These are phyloP conservation scores for Geotrichum aggregatum DNA, from an alignment of 1,139 yeast genomes.

Conservation along the genomic window DNA sequence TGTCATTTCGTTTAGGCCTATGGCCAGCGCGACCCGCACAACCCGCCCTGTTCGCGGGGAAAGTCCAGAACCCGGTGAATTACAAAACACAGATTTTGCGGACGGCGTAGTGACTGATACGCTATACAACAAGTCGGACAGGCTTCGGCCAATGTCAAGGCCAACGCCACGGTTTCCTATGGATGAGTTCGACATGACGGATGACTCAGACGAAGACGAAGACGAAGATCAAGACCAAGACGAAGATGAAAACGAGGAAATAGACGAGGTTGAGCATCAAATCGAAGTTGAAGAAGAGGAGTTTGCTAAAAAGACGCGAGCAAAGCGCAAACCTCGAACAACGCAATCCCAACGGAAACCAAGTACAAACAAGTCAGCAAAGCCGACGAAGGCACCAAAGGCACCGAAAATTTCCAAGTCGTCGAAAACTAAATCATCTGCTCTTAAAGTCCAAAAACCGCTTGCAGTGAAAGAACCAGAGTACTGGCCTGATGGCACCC, in stretches of 20 bases:
- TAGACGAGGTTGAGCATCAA: background rate
- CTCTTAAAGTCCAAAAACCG: background rate
- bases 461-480: background rate
- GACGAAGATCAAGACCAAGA: no score
- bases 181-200: background rate
- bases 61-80: slow-evolving; percentile 1
- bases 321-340: background rate
- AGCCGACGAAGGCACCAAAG: background rate
- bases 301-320: background rate
- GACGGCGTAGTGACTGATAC: slow-evolving; percentile 5
- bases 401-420: no score
- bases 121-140: background rate
- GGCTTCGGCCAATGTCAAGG: background rate
- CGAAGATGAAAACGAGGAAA: background rate
- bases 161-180: background rate
- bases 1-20: background rate
- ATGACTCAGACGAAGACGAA: background rate
- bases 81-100: background rate
- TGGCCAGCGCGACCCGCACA: background rate
- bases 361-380: background rate
- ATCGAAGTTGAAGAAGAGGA: background rate
- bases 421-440: background rate
- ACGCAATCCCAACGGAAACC: no score
- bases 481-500: slow-evolving; percentile 10
- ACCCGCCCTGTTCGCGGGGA: background rate